A percentile compares a stretch with the other conserved stretches of the same genome.
Evolutionary conservation across 495 filamentous ascomycete species (phyloP).

Genomic region (Xylaria scruposa): DNA sequence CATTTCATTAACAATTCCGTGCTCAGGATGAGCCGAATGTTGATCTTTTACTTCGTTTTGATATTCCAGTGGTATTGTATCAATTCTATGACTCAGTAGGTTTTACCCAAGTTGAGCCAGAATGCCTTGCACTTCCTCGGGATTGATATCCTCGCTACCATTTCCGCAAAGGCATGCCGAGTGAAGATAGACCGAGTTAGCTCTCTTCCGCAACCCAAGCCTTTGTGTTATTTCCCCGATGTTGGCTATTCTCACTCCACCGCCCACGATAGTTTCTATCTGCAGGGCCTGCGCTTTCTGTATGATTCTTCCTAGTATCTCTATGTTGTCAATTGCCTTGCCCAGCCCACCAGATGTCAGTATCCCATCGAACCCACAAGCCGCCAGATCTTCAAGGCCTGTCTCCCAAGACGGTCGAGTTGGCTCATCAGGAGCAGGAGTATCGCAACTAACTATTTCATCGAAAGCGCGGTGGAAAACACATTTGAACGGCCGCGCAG

Average conservation of each 20-base stretch:
- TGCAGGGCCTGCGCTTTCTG: constrained; percentile 20
- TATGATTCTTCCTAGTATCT: constrained; percentile 38
- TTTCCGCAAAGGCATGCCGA: constrained; percentile 40
- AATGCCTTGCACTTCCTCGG: constrained; percentile 36
- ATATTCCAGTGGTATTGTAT: background rate
- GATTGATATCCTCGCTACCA: constrained; percentile 28
- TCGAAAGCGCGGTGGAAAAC: constrained; percentile 54
- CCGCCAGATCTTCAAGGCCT: constrained; percentile 36
- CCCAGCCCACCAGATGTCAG: constrained; percentile 52
- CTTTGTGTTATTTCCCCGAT: constrained; percentile 29
- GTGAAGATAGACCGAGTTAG: constrained; percentile 37
- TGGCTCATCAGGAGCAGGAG: constrained; percentile 1
- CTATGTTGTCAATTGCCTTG: constrained; percentile 38
- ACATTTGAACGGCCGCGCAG: constrained; percentile 37
- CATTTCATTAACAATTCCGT: background rate
- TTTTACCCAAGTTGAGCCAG: constrained; percentile 24
- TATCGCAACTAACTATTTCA: constrained; percentile 39
- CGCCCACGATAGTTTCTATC: constrained; percentile 50
- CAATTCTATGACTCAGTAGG: background rate
- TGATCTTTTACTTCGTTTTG: background rate
- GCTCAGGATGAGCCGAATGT: background rate
- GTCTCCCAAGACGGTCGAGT: constrained; percentile 23
- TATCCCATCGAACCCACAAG: constrained; percentile 46
- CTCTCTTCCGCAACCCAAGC: constrained; percentile 24
- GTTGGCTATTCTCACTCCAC: constrained; percentile 47